Evolutionary conservation across 2,329 filamentous ascomycete species (phyloP), one percentile per base, ranked within the genome.

Genomic region (Penicillium glabrum): DNA sequence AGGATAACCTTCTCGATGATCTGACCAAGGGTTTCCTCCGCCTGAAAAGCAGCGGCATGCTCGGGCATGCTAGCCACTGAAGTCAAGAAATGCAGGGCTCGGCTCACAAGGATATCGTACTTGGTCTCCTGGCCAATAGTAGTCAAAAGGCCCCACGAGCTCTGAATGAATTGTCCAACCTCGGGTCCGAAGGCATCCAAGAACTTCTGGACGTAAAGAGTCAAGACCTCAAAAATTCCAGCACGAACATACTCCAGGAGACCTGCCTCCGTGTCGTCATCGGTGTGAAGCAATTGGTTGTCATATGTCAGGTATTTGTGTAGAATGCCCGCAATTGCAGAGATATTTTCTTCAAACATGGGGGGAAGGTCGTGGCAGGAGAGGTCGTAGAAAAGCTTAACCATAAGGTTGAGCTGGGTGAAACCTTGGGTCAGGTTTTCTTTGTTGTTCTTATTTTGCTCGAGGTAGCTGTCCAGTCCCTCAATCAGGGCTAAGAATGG

Each of bases 361-460:
- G 93, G 93, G 16, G 95, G 92, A 66, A 99, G 83, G 74, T 99
- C 95, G 73, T 99, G 96, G 71, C 89, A 96, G n/a, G 93, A 97
- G 51, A 99, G 86, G 75, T 99, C 96, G 78, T 95, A 95, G 72
- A 98, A 87, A 48, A 99, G 87, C 79, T 96, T 96, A 66, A 97
- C 82, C 65, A 96, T 86, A 51, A 98, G 82, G 72, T 93, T 93
- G 61, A 99, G 82, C 3, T 92, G 91, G 62, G 90, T 87, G 67
- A 96, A 93, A 72, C 91, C 90, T 64, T 86, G 85, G 69, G 88
- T 86, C 45, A 99, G 82, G 16, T 82, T 85, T 5, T 83, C 84
- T 68, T 90, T 89, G 73, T 97, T 89, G 74, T 85, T 81, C 69
- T 87, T 84, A 72, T 92, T 91, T 66, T 87, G 84, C 57, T 89